Base-by-base conservation (phyloP, 2,329 filamentous ascomycete genomes). In the Hypoxylon sp. region DNA sequence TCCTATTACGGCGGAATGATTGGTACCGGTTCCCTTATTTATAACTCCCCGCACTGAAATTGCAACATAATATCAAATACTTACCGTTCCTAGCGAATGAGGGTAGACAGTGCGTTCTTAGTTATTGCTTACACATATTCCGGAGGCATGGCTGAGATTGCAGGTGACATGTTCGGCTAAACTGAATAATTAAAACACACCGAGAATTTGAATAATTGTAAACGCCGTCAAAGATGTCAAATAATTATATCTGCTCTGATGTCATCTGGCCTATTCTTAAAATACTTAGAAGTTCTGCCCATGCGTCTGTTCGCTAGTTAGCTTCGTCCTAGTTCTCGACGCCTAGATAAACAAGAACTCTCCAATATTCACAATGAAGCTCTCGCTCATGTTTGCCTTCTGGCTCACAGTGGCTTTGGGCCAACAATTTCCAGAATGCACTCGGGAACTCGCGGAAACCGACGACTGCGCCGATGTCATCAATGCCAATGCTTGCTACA, bases 401-500 rank as follows among this genome's bases (percentile, higher is more conserved):
- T 75, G 69, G 57, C 56, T 75, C 5, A 59, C 72, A 21, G 21
- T 69, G 6, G 71, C 64, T 6, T 21, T 74, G 1, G 70, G 72
- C 17, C 79, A 81, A 43, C 17, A 68, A 1, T 56, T 71, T 5
- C 72, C 75, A 0, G 78, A 74, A 14, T 81, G 79, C 68, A 79
- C 75, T 14, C 59, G 60, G 17, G 78, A 80, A 17, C 75, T 81
- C 7, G 76, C 76, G 1, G 72, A 70, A 2, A 79, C 75, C 10
- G 77, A 80, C 49, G 79, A 81, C 28, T 81, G 80, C 52, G 78
- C 78, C 17, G 78, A 75, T 36, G 80, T 81, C 32, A 79, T 80
- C 66, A 79, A 81, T 50, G 78, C 80, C 17, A 79, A 75, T 50
- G 80, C 80, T 25, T 81, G 80, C 73, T 81, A 81, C 71, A 81